phyloP scores from a whole-genome alignment of 306 rosid species.

The Argentina anserina region DNA sequence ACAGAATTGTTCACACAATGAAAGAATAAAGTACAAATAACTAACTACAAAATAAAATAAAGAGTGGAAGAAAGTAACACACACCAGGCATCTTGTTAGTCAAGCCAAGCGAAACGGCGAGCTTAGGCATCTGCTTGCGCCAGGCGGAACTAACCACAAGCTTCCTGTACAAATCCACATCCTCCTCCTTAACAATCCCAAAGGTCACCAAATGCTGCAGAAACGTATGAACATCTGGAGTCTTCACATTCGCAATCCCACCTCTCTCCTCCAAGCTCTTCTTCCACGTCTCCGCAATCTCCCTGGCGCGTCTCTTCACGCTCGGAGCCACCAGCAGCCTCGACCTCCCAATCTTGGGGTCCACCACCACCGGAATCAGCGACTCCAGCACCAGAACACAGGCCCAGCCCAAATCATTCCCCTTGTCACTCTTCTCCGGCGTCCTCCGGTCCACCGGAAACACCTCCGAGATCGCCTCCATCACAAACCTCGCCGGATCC shows the following conservation, averaged over 20 bases:
- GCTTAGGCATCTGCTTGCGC: slow-evolving; percentile 99
- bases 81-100: slow-evolving; percentile 83
- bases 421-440: slow-evolving; percentile 47
- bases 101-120: slow-evolving; percentile 93
- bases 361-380: slow-evolving; percentile 72
- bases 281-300: slow-evolving; percentile 90
- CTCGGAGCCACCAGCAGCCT: slow-evolving; percentile 79
- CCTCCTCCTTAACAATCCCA: slow-evolving; percentile 73
- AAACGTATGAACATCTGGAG: slow-evolving; percentile 91
- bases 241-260: slow-evolving; percentile 82
- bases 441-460: slow-evolving; percentile 87
- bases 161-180: slow-evolving; percentile 69
- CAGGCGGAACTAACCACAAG: slow-evolving; percentile 93
- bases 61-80: neutral
- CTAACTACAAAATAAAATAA: neutral
- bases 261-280: slow-evolving; percentile 86
- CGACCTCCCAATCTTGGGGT: slow-evolving; percentile 75
- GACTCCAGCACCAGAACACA: slow-evolving; percentile 86
- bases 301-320: slow-evolving; percentile 64
- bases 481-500: slow-evolving; percentile 86
- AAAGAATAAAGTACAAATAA: neutral
- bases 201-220: slow-evolving; percentile 97
- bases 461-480: slow-evolving; percentile 86
- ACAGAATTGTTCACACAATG: neutral
- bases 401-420: slow-evolving; percentile 89